Conservation (phyloP, 768 basidiomycete genomes). For the Gymnopilus junonius region DNA sequence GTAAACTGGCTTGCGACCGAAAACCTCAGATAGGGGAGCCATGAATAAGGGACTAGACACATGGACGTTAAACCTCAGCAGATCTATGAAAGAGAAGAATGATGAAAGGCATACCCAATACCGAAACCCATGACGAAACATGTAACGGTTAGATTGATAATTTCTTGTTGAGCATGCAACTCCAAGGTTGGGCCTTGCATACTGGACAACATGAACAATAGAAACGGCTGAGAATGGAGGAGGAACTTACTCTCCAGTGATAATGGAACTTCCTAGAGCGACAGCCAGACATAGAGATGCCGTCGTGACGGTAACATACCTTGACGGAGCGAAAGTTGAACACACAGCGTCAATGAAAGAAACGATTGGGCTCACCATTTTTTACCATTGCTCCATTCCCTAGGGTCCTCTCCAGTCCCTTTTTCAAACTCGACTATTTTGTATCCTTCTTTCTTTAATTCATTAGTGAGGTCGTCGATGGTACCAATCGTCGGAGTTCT, state of each 20-base stretch:
- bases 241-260: conserved; percentile 43
- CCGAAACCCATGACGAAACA: conserved; percentile 48
- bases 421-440: conserved; percentile 29
- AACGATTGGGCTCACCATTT: conserved; percentile 36
- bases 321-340: conserved; percentile 11
- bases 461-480: conserved; percentile 19
- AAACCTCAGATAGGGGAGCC: conserved; percentile 43
- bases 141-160: conserved; percentile 46
- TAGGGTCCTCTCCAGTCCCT: conserved; percentile 37
- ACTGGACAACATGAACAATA: conserved; percentile 20
- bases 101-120: conserved; percentile 33
- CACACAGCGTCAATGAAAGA: not conserved
- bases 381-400: conserved; percentile 35
- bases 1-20: conserved; percentile 42
- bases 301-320: conserved; percentile 40
- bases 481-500: conserved; percentile 4
- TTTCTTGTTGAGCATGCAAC: conserved; percentile 37
- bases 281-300: conserved; percentile 42
- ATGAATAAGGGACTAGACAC: conserved; percentile 40
- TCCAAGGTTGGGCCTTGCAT: conserved; percentile 36
- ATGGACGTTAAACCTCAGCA: conserved; percentile 20
- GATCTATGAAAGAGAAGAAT: conserved; percentile 11
- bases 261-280: conserved; percentile 42
- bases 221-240: not conserved
- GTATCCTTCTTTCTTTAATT: conserved; percentile 25